phyloP scores from a whole-genome alignment of 2,329 filamentous ascomycete species.

The Didymella exigua region DNA sequence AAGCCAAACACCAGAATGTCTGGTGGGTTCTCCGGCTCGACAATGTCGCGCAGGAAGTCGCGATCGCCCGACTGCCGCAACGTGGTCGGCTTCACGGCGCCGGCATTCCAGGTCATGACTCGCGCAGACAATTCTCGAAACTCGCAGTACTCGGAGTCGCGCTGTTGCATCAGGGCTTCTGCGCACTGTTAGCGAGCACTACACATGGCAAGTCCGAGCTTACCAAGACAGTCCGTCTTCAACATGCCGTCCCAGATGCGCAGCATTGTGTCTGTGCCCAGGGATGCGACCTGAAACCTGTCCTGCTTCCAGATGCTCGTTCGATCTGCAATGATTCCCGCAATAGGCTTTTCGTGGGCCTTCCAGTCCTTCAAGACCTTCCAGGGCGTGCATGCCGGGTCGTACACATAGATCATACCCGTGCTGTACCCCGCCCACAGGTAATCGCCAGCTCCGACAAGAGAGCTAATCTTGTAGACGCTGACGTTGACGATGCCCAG shows the following conservation, averaged over 20 bases:
- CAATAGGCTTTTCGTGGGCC: conserved; percentile 82
- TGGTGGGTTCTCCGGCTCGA: conserved; percentile 76
- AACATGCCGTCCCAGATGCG: conserved; percentile 91
- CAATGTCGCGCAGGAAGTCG: conserved; percentile 78
- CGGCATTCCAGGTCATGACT: conserved; percentile 95
- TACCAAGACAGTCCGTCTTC: conserved; percentile 89
- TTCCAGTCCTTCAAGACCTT: conserved; percentile 92
- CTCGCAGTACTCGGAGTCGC: conserved; percentile 80
- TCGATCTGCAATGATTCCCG: conserved; percentile 76
- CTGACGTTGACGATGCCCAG: conserved; percentile 84
- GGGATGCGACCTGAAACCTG: conserved; percentile 80
- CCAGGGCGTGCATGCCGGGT: conserved; percentile 83
- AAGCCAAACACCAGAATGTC: conserved; percentile 96
- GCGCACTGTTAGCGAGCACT: neutral
- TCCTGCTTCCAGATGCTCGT: conserved; percentile 86
- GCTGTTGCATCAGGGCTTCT: conserved; percentile 84
- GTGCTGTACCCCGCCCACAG: conserved; percentile 96
- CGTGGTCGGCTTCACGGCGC: conserved; percentile 88
- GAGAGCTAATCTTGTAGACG: conserved; percentile 90
- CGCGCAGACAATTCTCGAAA: conserved; percentile 82
- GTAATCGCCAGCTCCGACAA: conserved; percentile 79
- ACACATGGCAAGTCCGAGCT: conserved; percentile 22
- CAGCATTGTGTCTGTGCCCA: conserved; percentile 85
- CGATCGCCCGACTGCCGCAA: conserved; percentile 75
- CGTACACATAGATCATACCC: conserved; percentile 91